Percentiles rank a stretch among this genome's conserved stretches.
phyloP scores from a whole-genome alignment of 2,329 filamentous ascomycete genomes.

The Fusarium chaquense region DNA sequence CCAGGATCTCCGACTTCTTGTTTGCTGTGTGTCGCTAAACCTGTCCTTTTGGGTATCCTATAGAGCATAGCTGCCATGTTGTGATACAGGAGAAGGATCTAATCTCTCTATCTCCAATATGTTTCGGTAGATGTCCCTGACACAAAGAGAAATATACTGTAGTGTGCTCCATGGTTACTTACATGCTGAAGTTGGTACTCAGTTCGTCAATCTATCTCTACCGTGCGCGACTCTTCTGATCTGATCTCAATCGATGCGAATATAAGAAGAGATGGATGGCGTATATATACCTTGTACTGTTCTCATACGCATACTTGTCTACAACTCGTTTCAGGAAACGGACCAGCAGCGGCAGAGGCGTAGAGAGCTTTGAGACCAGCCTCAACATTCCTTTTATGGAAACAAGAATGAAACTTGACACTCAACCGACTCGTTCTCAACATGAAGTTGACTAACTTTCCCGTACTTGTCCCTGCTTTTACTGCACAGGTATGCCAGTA shows the following conservation, averaged over 20 bases:
- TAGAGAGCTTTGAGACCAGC: slow-evolving; percentile 8
- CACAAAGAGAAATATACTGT: slow-evolving; percentile 2
- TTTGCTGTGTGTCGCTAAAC: slow-evolving; percentile 1
- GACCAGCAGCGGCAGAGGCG: slow-evolving; percentile 4
- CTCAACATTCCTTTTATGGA: background rate
- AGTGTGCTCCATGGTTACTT: slow-evolving; percentile 12
- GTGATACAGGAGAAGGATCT: slow-evolving; percentile 25
- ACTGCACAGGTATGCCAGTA: slow-evolving; percentile 50
- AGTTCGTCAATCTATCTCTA: background rate
- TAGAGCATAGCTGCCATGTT: background rate
- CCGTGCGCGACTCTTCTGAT: slow-evolving; percentile 1
- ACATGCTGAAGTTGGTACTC: slow-evolving; percentile 7
- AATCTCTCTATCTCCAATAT: slow-evolving; percentile 11
- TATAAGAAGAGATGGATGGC: slow-evolving; percentile 28
- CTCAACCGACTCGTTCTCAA: slow-evolving; percentile 6
- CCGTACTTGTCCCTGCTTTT: slow-evolving; percentile 55
- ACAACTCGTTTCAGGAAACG: background rate
- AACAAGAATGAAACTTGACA: slow-evolving; percentile 29
- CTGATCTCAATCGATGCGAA: slow-evolving; percentile 17
- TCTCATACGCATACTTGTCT: background rate
- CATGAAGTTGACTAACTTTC: slow-evolving; percentile 53
- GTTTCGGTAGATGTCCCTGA: slow-evolving; percentile 36
- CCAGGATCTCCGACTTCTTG: background rate
- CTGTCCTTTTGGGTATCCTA: background rate
- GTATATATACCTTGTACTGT: background rate